These are phyloP conservation scores for Euphorbia celastroides DNA, from an alignment of 441 rosid genomes.

Conservation along the genomic window DNA sequence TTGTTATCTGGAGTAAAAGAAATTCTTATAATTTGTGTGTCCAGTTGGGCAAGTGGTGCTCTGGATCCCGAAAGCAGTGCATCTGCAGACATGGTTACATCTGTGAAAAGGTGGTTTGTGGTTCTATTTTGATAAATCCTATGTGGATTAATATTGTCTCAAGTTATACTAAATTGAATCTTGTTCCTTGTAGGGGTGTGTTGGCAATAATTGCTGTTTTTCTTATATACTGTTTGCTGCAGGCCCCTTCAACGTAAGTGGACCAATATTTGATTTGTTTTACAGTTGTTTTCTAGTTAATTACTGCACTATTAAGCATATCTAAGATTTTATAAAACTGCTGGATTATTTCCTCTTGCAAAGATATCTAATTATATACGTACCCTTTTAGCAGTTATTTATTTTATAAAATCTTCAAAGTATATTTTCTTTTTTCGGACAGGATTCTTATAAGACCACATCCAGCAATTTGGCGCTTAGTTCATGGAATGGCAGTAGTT, in stretches of 20 bases:
- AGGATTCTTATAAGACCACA: slow-evolving; percentile 96
- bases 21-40: slow-evolving; percentile 1
- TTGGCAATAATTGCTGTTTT: slow-evolving; percentile 99
- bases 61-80: slow-evolving; percentile 69
- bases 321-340: background rate
- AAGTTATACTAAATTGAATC: slow-evolving; percentile 17
- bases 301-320: background rate
- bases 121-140: background rate
- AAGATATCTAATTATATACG: background rate
- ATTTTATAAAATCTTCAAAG: background rate
- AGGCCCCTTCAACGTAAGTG: slow-evolving; percentile 97
- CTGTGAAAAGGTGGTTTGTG: slow-evolving; percentile 73
- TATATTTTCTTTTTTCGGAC: slow-evolving; percentile 14
- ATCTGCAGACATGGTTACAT: slow-evolving; percentile 70
- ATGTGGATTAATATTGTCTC: background rate
- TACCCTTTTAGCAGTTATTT: background rate
- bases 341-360: background rate
- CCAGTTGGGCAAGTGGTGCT: slow-evolving; percentile 97
- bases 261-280: slow-evolving; percentile 1
- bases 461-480: slow-evolving; percentile 98
- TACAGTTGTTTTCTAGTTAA: background rate
- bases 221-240: slow-evolving; percentile 95
- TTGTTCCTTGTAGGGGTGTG: slow-evolving; percentile 62
- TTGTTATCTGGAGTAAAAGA: too few species aligned
- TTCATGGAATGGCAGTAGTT: slow-evolving; percentile 96